Conservation (phyloP, 345 rosid genomes). For the Xanthoceras sorbifolium region DNA sequence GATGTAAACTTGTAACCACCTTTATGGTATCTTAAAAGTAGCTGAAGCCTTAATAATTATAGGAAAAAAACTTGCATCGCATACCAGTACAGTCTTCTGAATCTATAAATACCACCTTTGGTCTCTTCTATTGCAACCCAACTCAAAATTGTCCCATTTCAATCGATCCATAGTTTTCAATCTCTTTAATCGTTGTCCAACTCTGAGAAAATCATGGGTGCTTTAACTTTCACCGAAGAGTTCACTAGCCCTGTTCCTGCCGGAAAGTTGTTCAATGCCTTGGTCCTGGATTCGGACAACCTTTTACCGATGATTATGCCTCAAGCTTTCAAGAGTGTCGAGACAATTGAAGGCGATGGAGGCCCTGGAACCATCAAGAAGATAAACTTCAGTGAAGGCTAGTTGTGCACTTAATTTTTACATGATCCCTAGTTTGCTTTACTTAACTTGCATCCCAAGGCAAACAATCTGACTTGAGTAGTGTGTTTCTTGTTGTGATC, state of each 20-base stretch:
- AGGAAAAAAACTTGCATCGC: not conserved
- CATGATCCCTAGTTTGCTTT: not conserved
- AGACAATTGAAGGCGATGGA: constrained; percentile 40
- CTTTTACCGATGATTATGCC: constrained; percentile 42
- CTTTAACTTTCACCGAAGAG: constrained; percentile 27
- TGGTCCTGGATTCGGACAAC: constrained; percentile 30
- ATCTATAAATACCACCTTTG: constrained; percentile 9
- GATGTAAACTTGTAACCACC: not conserved
- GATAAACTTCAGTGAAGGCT: constrained; percentile 30
- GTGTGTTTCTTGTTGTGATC: not conserved
- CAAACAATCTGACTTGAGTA: not conserved
- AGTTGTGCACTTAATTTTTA: not conserved
- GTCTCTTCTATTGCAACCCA: not conserved
- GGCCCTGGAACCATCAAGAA: constrained; percentile 42
- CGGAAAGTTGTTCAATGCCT: constrained; percentile 33
- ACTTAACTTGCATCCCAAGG: not conserved
- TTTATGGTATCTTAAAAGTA: not conserved
- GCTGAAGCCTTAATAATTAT: not conserved
- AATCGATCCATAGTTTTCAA: not conserved
- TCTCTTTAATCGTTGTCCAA: not conserved
- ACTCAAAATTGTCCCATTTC: not conserved
- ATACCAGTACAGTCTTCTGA: too few relatives aligned
- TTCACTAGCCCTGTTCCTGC: constrained; percentile 30
- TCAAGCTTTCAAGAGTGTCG: constrained; percentile 30
- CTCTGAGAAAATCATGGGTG: constrained; percentile 26